These are phyloP conservation scores for Lasiodiplodia hormozganensis DNA, from an alignment of 2,329 filamentous ascomycete species.

Conservation along the genomic window DNA sequence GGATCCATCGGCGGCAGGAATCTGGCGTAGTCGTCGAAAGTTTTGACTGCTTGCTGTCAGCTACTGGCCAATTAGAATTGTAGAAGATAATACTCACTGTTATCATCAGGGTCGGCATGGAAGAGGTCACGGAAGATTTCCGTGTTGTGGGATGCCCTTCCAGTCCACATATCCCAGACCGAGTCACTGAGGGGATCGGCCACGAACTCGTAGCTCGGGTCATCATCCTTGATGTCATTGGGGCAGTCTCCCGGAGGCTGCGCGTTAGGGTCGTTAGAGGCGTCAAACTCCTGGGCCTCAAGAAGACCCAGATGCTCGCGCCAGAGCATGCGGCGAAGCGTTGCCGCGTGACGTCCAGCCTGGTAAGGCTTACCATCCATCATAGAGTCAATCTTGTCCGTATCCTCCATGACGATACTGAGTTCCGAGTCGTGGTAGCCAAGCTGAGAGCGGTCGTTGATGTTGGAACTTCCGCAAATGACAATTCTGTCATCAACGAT, in stretches of 20 bases:
- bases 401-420: conserved; percentile 88
- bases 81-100: conserved; percentile 57
- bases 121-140: conserved; percentile 79
- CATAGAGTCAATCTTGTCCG: conserved; percentile 68
- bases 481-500: conserved; percentile 87
- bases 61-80: conserved; percentile 37
- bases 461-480: conserved; percentile 85
- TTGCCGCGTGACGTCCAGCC: conserved; percentile 82
- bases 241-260: conserved; percentile 72
- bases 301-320: conserved; percentile 88
- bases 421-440: conserved; percentile 92
- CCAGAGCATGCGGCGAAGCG: conserved; percentile 83
- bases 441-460: conserved; percentile 89
- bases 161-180: conserved; percentile 71
- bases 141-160: conserved; percentile 73
- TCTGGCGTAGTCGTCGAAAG: conserved; percentile 85
- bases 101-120: conserved; percentile 87
- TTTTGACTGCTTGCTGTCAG: conserved; percentile 62
- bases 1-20: conserved; percentile 66
- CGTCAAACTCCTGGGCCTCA: conserved; percentile 72
- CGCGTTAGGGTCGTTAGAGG: conserved; percentile 74
- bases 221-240: conserved; percentile 76
- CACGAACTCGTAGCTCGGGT: conserved; percentile 62
- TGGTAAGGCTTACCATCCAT: conserved; percentile 83
- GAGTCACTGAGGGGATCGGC: conserved; percentile 65